These are phyloP conservation scores for Yarrowia sp. DNA, from an alignment of 805 yeast genomes.

Conservation along the genomic window DNA sequence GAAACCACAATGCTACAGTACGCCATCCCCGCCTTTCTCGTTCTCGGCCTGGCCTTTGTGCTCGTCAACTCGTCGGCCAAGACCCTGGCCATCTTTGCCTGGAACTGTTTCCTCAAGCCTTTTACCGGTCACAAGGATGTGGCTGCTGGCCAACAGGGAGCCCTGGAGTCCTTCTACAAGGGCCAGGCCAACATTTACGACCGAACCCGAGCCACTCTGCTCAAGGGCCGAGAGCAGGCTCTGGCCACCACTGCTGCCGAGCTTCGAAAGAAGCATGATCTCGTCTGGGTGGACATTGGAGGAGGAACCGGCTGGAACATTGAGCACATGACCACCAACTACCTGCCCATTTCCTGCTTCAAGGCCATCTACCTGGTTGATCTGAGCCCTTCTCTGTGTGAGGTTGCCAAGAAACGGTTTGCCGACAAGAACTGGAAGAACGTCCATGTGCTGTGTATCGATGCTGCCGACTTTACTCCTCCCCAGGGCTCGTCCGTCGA, in stretches of 20 bases:
- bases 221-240: slow-evolving; percentile 70
- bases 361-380: slow-evolving; percentile 70
- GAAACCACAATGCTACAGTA: slow-evolving; percentile 26
- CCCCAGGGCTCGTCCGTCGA: slow-evolving; percentile 45
- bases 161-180: slow-evolving; percentile 67
- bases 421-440: slow-evolving; percentile 50
- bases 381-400: slow-evolving; percentile 72
- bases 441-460: slow-evolving; percentile 68
- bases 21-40: slow-evolving; percentile 28
- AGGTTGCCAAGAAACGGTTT: slow-evolving; percentile 63
- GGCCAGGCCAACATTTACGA: slow-evolving; percentile 78
- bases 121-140: slow-evolving; percentile 39
- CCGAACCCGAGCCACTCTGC: slow-evolving; percentile 59
- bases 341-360: slow-evolving; percentile 52
- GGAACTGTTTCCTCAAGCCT: slow-evolving; percentile 61
- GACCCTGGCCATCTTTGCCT: slow-evolving; percentile 40
- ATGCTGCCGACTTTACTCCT: slow-evolving; percentile 68
- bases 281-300: slow-evolving; percentile 51
- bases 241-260: slow-evolving; percentile 59
- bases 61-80: slow-evolving; percentile 30
- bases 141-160: slow-evolving; percentile 50
- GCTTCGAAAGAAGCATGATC: slow-evolving; percentile 41
- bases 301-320: slow-evolving; percentile 86
- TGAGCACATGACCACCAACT: slow-evolving; percentile 61
- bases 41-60: slow-evolving; percentile 27